Evolutionary conservation across 441 rosid species (phyloP).

Genomic region (Erodium texanum): DNA sequence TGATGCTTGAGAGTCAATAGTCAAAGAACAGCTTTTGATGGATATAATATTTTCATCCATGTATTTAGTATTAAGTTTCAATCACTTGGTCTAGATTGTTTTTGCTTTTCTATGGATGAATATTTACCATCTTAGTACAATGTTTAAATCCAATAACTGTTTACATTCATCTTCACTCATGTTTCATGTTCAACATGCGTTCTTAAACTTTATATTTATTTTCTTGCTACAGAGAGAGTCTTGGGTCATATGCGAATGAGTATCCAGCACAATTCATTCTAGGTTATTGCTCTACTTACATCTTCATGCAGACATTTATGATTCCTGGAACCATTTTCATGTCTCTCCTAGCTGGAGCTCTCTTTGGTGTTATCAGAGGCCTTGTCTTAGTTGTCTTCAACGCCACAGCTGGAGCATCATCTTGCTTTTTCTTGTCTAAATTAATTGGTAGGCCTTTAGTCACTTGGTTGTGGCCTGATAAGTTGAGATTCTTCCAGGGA

Average conservation of each 20-base stretch:
- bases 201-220: conserved; percentile 7
- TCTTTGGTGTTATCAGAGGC: conserved; percentile 82
- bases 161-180: background rate
- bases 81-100: no score
- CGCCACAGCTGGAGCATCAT: conserved; percentile 88
- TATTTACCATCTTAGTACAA: no score
- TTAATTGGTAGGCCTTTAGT: conserved; percentile 86
- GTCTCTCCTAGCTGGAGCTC: conserved; percentile 96
- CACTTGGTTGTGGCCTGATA: conserved; percentile 93
- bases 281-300: conserved; percentile 89
- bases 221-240: conserved; percentile 53
- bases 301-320: conserved; percentile 98
- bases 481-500: conserved; percentile 73
- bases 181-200: no score
- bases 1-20: no score
- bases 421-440: conserved; percentile 83
- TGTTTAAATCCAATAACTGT: background rate
- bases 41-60: no score
- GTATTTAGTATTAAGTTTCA: no score
- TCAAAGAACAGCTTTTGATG: no score
- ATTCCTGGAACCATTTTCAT: conserved; percentile 99
- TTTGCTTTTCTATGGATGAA: no score
- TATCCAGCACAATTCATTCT: conserved; percentile 73
- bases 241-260: conserved; percentile 63
- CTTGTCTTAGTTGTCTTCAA: conserved; percentile 79